Evolutionary conservation across 2,329 filamentous ascomycete species (phyloP).

Genomic region (Cladophialophora yegresii): DNA sequence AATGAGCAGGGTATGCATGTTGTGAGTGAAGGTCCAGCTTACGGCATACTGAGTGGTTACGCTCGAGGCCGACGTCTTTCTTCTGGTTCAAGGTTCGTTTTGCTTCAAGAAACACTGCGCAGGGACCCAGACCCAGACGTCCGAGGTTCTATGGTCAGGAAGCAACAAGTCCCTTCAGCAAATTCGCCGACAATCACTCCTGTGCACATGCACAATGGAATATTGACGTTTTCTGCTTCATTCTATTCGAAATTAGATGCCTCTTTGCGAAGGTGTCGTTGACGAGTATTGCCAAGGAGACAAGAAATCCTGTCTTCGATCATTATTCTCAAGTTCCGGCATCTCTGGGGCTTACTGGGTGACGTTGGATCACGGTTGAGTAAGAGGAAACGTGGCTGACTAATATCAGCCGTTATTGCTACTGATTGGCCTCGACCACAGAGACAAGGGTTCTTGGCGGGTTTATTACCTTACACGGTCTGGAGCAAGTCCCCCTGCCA

Average conservation of each 20-base stretch:
- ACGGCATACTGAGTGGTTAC: not conserved
- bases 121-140: too few species aligned
- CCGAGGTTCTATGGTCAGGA: not conserved
- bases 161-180: not conserved
- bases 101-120: not conserved
- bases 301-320: not conserved
- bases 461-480: not conserved
- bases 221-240: not conserved
- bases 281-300: not conserved
- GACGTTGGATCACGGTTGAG: not conserved
- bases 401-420: not conserved
- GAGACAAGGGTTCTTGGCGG: not conserved
- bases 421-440: not conserved
- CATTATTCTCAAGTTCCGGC: not conserved
- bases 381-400: not conserved
- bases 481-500: too few species aligned
- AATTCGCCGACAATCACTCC: not conserved
- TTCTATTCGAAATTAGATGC: not conserved
- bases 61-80: too few species aligned
- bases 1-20: not conserved
- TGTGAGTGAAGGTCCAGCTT: not conserved
- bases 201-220: not conserved
- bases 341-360: not conserved
- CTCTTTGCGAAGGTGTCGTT: not conserved
- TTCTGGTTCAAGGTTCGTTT: not conserved